Base-by-base conservation (phyloP, 768 basidiomycete genomes). In the Rossbeevera mucosa region DNA sequence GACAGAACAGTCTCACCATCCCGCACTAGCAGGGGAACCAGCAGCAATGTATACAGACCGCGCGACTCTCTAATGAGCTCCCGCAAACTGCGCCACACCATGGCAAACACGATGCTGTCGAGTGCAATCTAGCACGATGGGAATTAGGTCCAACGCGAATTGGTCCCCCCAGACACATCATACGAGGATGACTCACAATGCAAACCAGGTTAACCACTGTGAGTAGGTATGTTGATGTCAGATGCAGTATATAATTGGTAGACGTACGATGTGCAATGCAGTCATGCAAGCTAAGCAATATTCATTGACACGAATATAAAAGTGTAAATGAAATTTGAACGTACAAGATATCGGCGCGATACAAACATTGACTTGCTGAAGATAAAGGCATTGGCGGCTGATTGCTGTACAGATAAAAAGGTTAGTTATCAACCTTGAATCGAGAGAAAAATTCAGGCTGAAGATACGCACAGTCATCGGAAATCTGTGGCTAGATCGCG, bases 191-290 rank as follows among this genome's bases (percentile, higher is more conserved):
- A 31, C 48, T 3, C 38, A 56, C 58, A 16, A 44, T 38, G 41
- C 7, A 48, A 51, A 11, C 52, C 52, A 56, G 9, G 46, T 11
- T 2, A 51, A 9, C 58, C 58, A 59, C 58, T 59, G 21, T n/a
- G 21, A 44, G 38, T 13, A 43, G 18, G 13, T 12, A 13, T 7
- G 12, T 11, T 21, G 21, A 14, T 22, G 13, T 56, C 5, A 16
- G n/a, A n/a, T n/a, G 33, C 33, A 16, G n/a, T 7, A 9, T 33
- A 21, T 38, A 42, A 47, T 2, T 4, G 28, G 28, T 16, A 24
- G 11, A 56, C 55, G 29, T 14, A 59, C 55, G 7, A 18, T 30
- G 14, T 45, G 36, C 40, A 42, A 54, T 59, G n/a, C 21, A 42
- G 41, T 42, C 7, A n/a, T 18, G 9, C n/a, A n/a, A n/a, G n/a